Percentiles rank a stretch among this genome's conserved stretches.
phyloP scores from a whole-genome alignment of 208 protist species.

The Wallacemonas collosoma region DNA sequence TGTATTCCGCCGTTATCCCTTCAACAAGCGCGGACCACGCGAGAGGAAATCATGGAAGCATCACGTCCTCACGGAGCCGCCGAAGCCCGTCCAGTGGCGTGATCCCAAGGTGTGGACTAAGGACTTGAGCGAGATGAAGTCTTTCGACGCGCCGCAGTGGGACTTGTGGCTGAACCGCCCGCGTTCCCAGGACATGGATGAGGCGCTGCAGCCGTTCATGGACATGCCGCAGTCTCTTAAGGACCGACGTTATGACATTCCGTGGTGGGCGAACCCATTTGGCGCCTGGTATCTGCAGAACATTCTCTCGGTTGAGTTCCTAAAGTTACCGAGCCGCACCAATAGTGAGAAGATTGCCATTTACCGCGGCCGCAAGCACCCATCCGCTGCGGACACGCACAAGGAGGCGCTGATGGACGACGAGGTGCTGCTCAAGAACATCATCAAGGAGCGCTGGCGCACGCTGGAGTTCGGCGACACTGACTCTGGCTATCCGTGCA shows the following conservation, averaged over 20 bases:
- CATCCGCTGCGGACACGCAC: constrained; percentile 43
- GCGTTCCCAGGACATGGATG: constrained; percentile 90
- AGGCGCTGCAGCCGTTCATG: constrained; percentile 93
- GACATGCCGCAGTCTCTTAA: constrained; percentile 94
- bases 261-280: constrained; percentile 94
- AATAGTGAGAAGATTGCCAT: constrained; percentile 92
- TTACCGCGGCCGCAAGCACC: constrained; percentile 70
- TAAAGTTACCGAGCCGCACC: constrained; percentile 86
- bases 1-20: constrained; percentile 75
- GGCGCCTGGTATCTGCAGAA: constrained; percentile 94
- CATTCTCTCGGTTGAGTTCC: constrained; percentile 86
- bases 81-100: constrained; percentile 88
- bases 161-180: constrained; percentile 90
- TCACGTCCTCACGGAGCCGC: constrained; percentile 87
- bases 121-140: constrained; percentile 89
- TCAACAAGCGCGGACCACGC: constrained; percentile 85
- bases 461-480: constrained; percentile 93
- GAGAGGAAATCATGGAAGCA: constrained; percentile 93
- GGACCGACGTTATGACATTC: constrained; percentile 90
- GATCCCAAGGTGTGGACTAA: constrained; percentile 93
- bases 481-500: constrained; percentile 85
- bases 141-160: constrained; percentile 92
- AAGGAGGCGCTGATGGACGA: constrained; percentile 79
- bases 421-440: constrained; percentile 80
- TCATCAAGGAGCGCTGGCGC: constrained; percentile 90